Evolutionary conservation across 495 filamentous ascomycete genomes (phyloP), one percentile per base, ranked within the genome.

Genomic region (Penicillium bovifimosum): DNA sequence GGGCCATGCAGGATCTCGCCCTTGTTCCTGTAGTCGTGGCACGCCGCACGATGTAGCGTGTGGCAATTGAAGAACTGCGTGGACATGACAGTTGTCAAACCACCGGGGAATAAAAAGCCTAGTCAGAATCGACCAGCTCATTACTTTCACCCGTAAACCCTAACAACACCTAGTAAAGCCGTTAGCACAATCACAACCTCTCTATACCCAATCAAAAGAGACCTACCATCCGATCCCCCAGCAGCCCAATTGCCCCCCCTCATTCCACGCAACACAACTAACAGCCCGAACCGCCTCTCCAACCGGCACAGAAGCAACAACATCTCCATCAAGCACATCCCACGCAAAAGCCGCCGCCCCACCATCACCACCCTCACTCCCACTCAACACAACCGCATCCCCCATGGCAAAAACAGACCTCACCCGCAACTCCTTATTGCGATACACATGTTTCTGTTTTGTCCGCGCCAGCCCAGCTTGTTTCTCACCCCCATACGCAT

Each of bases 301-400:
- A 80, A 66, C 83, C 34, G 75, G 64, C 39, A 91, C 59, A 47
- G 73, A 80, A 20, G 81, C 76, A 46, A 86, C 74, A 34, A 86
- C 61, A 47, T 83, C 81, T 1, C 90, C 92, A 34, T 76, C 86
- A 43, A 96, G 59, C n/a, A 95, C 64, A 78, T 96, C 91, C 90
- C 92, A 97, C 10, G 84, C 88, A 77, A 86, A 90, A 14, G 95
- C 77, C 33, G 50, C 58, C 3, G 74, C 73, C 58, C 82, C 78
- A 13, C 63, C 69, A 28, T 70, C 66, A 0, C 67, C 59, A 34
- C 73, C 73, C 70, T 96, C 91, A 57, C 87, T 86, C n/a, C 93
- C 93, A 49, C 82, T 86, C 17, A 98, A 61, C 8, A 95, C 88
- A 31, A 83, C 86, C 33, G 80, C 81, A 68, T 95, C 93, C 51